Percentiles rank a stretch among this genome's conserved stretches.
These are phyloP conservation scores for Mucor saturninus DNA, from an alignment of 371 early-diverging fungal species.

Conservation along the genomic window DNA sequence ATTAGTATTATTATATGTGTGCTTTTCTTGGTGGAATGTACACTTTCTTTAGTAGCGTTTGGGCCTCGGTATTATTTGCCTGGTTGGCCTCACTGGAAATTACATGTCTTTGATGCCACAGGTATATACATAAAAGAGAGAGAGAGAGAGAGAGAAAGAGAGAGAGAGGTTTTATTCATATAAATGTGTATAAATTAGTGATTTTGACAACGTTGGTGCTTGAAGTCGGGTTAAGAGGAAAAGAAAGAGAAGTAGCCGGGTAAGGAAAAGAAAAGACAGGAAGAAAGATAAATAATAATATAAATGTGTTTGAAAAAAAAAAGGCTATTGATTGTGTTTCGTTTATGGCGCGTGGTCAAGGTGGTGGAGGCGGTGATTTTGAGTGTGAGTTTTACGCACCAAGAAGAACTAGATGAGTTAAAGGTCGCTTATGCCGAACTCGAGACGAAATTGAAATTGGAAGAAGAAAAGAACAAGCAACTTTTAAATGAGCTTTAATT, in stretches of 20 bases:
- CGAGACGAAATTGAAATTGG: slow-evolving; percentile 31
- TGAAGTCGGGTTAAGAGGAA: slow-evolving; percentile 49
- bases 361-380: slow-evolving; percentile 49
- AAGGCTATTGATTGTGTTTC: slow-evolving; percentile 50
- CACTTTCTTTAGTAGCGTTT: slow-evolving; percentile 42
- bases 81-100: slow-evolving; percentile 48
- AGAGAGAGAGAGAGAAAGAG: too few relatives aligned
- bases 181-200: slow-evolving; percentile 23
- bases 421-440: slow-evolving; percentile 26
- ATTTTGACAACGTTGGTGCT: slow-evolving; percentile 45
- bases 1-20: slow-evolving; percentile 40
- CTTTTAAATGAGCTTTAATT: slow-evolving; percentile 5
- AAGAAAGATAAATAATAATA: background rate
- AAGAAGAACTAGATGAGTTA: slow-evolving; percentile 32
- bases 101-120: slow-evolving; percentile 49
- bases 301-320: slow-evolving; percentile 3
- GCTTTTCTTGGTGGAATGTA: slow-evolving; percentile 46
- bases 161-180: background rate
- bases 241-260: slow-evolving; percentile 58
- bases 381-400: slow-evolving; percentile 37
- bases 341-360: slow-evolving; percentile 56
- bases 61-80: slow-evolving; percentile 51
- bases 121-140: slow-evolving; percentile 22
- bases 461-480: slow-evolving; percentile 24
- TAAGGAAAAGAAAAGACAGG: slow-evolving; percentile 17